These are phyloP conservation scores for Albugo laibachii DNA, from an alignment of 352 stramenopile species.

Conservation along the genomic window DNA sequence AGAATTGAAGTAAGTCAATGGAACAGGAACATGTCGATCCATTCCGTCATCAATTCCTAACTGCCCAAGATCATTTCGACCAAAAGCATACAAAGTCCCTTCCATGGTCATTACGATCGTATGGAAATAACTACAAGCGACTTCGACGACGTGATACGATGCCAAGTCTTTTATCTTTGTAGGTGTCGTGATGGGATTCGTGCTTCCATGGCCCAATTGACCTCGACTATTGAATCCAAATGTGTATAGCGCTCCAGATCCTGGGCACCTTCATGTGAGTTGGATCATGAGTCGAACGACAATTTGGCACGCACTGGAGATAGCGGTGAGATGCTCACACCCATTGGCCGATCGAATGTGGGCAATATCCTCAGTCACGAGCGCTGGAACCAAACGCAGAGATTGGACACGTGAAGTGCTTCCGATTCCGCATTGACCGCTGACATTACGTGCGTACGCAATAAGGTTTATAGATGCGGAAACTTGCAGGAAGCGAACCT, in stretches of 20 bases:
- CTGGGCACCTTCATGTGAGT: slow-evolving; percentile 13
- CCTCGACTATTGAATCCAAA: slow-evolving; percentile 86
- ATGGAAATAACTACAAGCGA: slow-evolving; percentile 85
- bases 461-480: neutral
- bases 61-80: slow-evolving; percentile 86
- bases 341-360: slow-evolving; percentile 82
- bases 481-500: slow-evolving; percentile 16
- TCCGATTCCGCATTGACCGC: slow-evolving; percentile 80
- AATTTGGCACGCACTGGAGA: slow-evolving; percentile 25
- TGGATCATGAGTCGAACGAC: neutral
- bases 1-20: slow-evolving; percentile 25
- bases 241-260: slow-evolving; percentile 62
- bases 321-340: slow-evolving; percentile 77
- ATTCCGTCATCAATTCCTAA: slow-evolving; percentile 48
- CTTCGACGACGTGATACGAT: slow-evolving; percentile 7
- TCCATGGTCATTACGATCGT: slow-evolving; percentile 60
- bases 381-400: slow-evolving; percentile 20
- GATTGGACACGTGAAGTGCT: slow-evolving; percentile 52
- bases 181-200: slow-evolving; percentile 1
- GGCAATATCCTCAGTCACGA: slow-evolving; percentile 36
- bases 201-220: slow-evolving; percentile 72
- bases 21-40: slow-evolving; percentile 43
- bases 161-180: slow-evolving; percentile 25
- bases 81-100: slow-evolving; percentile 70
- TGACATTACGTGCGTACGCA: slow-evolving; percentile 2